Conservation (phyloP, 768 basidiomycete species). For the Dioszegia hungarica region DNA sequence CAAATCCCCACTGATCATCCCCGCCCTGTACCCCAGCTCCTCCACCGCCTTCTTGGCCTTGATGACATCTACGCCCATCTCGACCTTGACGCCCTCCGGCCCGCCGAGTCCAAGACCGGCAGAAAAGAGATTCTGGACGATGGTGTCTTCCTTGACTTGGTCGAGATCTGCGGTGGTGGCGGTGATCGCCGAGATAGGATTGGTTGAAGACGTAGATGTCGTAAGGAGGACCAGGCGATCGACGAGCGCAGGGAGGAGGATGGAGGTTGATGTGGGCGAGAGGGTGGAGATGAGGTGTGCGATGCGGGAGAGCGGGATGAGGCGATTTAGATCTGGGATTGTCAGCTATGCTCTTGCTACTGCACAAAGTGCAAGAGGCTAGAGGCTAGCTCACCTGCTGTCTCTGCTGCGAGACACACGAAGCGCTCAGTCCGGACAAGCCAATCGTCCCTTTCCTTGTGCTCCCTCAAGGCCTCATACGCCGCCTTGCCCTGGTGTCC, state of each 20-base stretch:
- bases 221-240: conserved; percentile 1
- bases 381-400: conserved; percentile 8
- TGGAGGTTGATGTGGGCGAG: neutral
- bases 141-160: neutral
- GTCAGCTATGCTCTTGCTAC: neutral
- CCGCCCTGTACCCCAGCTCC: conserved; percentile 18
- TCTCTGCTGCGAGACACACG: neutral
- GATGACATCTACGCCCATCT: neutral
- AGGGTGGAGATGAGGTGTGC: neutral
- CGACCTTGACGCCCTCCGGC: neutral
- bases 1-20: conserved; percentile 4
- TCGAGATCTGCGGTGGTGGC: neutral
- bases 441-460: conserved; percentile 4
- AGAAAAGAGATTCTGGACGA: conserved; percentile 15
- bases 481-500: neutral
- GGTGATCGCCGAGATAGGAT: too few relatives aligned
- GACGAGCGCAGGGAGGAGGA: neutral
- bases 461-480: neutral
- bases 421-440: conserved; percentile 3
- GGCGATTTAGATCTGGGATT: neutral
- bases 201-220: neutral
- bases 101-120: conserved; percentile 12
- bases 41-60: conserved; percentile 8
- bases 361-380: too few relatives aligned
- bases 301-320: neutral